Base-by-base conservation (phyloP, 768 basidiomycete species). In the Mycena albidolilacea region DNA sequence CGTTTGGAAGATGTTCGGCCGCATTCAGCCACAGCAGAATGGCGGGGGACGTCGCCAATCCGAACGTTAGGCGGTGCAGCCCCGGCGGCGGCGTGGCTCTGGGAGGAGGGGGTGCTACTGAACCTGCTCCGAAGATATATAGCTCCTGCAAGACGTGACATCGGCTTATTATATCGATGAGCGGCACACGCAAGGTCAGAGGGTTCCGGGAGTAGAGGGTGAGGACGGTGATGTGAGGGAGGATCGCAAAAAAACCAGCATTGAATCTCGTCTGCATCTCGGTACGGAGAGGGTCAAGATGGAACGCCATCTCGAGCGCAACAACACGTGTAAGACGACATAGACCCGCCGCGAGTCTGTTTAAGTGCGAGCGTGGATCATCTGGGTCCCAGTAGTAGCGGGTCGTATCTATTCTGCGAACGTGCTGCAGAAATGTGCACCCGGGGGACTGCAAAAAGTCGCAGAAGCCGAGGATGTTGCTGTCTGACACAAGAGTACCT, bases 131-230 rank as follows among this genome's bases (percentile, higher is more conserved):
- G 6, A 6, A 38, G 11, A 59, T 43, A n/a, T 30, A 8, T 21
- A 68, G 67, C 17, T 1, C 15, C 58, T 68, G n/a, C 19, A 68
- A 23, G 0, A 59, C 67, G 21, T 35, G 67, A 7, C 60, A 44
- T n/a, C 60, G 14, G 38, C 58, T 60, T 35, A 68, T 38, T 46
- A 60, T 67, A 21, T 67, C 66, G 57, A 67, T 19, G 19, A 68
- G 46, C 38, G 67, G 58, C 14, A 37, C 67, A 37, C 43, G 21
- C 0, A 7, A 19, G 12, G 15, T 12, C 46, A 15, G 7, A 12
- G 46, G 0, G 17, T 48, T 15, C 17, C 23, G 23, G 23, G 23
- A 30, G 30, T 30, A 3, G 46, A 48, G 46, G 46, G 14, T 48
- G 15, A 48, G 46, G 17, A 7, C 0, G 14, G 46, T 48, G 17